phyloP scores from a whole-genome alignment of 2,329 filamentous ascomycete genomes.

The Monilinia fructicola region DNA sequence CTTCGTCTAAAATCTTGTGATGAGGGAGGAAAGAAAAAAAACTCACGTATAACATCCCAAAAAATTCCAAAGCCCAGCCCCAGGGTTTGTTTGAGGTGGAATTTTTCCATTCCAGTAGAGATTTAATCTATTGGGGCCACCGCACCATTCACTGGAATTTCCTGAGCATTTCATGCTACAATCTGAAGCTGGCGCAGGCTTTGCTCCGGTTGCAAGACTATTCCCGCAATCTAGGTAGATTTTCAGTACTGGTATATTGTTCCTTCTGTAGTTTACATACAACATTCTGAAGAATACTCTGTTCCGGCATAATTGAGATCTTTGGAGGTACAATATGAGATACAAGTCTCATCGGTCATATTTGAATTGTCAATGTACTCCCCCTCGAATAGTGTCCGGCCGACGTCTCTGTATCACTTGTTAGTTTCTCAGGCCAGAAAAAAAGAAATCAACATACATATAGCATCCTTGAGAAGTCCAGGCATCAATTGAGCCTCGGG shows the following conservation, averaged over 20 bases:
- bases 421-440: slow-evolving; percentile 5
- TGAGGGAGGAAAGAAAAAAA: neutral
- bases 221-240: slow-evolving; percentile 32
- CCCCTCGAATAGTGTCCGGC: slow-evolving; percentile 30
- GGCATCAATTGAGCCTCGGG: slow-evolving; percentile 27
- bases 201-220: slow-evolving; percentile 26
- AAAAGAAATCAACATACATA: slow-evolving; percentile 24
- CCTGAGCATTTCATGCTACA: slow-evolving; percentile 38
- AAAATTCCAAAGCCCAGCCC: slow-evolving; percentile 27
- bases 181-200: slow-evolving; percentile 26
- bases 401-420: slow-evolving; percentile 27
- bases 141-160: slow-evolving; percentile 40
- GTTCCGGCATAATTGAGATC: slow-evolving; percentile 36
- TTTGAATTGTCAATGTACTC: slow-evolving; percentile 28
- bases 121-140: slow-evolving; percentile 39
- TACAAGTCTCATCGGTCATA: slow-evolving; percentile 37
- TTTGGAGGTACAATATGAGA: slow-evolving; percentile 32
- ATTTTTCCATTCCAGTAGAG: slow-evolving; percentile 36
- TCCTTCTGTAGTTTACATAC: slow-evolving; percentile 28
- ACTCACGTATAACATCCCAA: slow-evolving; percentile 35
- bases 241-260: slow-evolving; percentile 9
- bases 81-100: slow-evolving; percentile 31
- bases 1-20: too few species aligned
- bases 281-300: slow-evolving; percentile 37
- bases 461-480: slow-evolving; percentile 38